Percentiles rank a stretch among this genome's conserved stretches.
These are phyloP conservation scores for Petunia axillaris DNA, from an alignment of 257 asterid genomes.

Conservation along the genomic window DNA sequence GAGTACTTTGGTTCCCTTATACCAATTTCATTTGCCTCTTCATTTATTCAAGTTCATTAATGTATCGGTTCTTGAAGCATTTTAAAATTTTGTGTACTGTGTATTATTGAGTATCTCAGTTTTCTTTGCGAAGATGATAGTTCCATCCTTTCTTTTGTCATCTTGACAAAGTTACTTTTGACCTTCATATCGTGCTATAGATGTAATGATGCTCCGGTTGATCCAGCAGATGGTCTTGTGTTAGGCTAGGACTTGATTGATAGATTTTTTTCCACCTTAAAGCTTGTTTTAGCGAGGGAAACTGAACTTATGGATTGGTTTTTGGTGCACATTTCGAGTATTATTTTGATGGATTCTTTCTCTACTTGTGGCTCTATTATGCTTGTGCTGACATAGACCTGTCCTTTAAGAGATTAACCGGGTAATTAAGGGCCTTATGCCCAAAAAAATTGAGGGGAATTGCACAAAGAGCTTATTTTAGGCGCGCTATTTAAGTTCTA, in stretches of 20 bases:
- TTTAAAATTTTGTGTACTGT: background rate
- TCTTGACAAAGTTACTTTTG: background rate
- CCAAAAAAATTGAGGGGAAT: too few species aligned
- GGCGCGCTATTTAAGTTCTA: too few species aligned
- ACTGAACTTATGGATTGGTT: background rate
- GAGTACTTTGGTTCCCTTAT: conserved; percentile 20
- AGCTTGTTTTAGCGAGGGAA: background rate
- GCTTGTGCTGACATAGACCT: background rate
- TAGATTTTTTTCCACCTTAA: background rate
- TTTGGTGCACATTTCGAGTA: background rate
- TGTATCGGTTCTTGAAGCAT: background rate
- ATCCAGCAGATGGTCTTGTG: conserved; percentile 2
- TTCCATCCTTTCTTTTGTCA: background rate
- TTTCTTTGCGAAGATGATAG: background rate
- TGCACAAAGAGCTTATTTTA: too few species aligned
- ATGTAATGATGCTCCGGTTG: background rate
- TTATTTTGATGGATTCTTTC: background rate
- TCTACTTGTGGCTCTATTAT: background rate
- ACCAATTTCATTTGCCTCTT: conserved; percentile 12
- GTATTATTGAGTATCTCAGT: conserved; percentile 2
- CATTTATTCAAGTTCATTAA: conserved; percentile 16
- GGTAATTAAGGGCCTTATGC: background rate
- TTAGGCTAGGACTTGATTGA: background rate
- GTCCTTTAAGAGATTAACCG: background rate
- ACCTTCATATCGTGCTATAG: background rate